Conservation (phyloP, 192 early-diverging fungal species). For the Hyaloraphidium curvatum region DNA sequence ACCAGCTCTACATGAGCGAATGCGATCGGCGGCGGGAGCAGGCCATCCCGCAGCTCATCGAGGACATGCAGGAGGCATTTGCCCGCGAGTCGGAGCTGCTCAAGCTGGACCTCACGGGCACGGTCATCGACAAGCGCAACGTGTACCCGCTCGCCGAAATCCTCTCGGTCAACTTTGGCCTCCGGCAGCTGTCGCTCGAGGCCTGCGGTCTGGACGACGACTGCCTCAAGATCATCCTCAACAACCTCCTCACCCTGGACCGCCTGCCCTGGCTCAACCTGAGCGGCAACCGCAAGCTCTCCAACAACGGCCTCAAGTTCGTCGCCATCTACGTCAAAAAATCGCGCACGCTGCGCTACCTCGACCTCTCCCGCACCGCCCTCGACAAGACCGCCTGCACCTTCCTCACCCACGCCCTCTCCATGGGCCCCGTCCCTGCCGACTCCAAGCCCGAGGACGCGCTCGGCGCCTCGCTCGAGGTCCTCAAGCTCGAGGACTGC, state of each 20-base stretch:
- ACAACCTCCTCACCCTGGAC: conserved; percentile 50
- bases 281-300: conserved; percentile 44
- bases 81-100: not conserved
- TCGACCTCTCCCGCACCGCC: conserved; percentile 48
- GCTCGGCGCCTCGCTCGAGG: conserved; percentile 21
- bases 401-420: conserved; percentile 45
- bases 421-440: not conserved
- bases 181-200: conserved; percentile 40
- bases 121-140: conserved; percentile 27
- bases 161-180: conserved; percentile 52
- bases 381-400: conserved; percentile 48
- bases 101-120: conserved; percentile 13
- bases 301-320: conserved; percentile 53
- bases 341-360: conserved; percentile 34
- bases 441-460: conserved; percentile 6
- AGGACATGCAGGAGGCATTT: not conserved
- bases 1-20: not conserved
- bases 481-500: conserved; percentile 30
- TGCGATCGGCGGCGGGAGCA: not conserved
- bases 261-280: conserved; percentile 41
- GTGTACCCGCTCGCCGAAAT: conserved; percentile 55
- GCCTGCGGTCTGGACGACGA: conserved; percentile 56
- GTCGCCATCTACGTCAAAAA: conserved; percentile 53
- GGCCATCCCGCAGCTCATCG: not conserved
- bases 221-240: conserved; percentile 38